Conservation (phyloP, 345 rosid genomes). For the Chamaenerion angustifolium region DNA sequence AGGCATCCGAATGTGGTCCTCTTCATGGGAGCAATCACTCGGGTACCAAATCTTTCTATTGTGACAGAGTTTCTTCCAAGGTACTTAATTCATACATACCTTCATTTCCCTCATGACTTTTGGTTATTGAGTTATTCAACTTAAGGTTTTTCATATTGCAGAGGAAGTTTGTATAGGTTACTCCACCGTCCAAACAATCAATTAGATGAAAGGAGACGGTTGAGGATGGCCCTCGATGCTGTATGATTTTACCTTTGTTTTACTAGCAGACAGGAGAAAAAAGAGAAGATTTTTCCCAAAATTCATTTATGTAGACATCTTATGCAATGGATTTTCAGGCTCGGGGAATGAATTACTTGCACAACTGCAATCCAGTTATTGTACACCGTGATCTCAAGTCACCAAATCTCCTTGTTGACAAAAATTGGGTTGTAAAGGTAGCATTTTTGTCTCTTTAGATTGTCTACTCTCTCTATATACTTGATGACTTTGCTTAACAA, state of each 20-base stretch:
- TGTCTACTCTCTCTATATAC: not conserved
- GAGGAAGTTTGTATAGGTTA: slow-evolving; percentile 93
- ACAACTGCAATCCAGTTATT: slow-evolving; percentile 70
- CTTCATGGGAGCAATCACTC: slow-evolving; percentile 97
- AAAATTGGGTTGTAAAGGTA: slow-evolving; percentile 95
- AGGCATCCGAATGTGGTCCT: slow-evolving; percentile 98
- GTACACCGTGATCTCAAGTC: slow-evolving; percentile 94
- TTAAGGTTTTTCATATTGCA: slow-evolving; percentile 26
- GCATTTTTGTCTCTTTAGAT: slow-evolving; percentile 5
- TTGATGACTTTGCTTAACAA: slow-evolving; percentile 5
- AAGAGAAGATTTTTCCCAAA: not conserved
- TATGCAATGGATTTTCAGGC: slow-evolving; percentile 35
- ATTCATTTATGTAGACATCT: not conserved
- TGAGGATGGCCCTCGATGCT: slow-evolving; percentile 93
- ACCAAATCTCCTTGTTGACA: slow-evolving; percentile 88
- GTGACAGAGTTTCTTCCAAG: slow-evolving; percentile 89
- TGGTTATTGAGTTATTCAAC: slow-evolving; percentile 1
- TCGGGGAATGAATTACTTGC: slow-evolving; percentile 96
- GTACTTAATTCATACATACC: slow-evolving; percentile 17
- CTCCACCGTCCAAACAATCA: slow-evolving; percentile 88
- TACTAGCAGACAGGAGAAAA: not conserved
- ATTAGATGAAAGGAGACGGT: slow-evolving; percentile 78
- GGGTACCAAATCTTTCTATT: slow-evolving; percentile 86
- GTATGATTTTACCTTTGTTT: slow-evolving; percentile 27
- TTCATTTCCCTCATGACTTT: not conserved